Evolutionary conservation across 1,139 yeast species (phyloP), one percentile per base, ranked within the genome.

Genomic region (Pichia sp.): DNA sequence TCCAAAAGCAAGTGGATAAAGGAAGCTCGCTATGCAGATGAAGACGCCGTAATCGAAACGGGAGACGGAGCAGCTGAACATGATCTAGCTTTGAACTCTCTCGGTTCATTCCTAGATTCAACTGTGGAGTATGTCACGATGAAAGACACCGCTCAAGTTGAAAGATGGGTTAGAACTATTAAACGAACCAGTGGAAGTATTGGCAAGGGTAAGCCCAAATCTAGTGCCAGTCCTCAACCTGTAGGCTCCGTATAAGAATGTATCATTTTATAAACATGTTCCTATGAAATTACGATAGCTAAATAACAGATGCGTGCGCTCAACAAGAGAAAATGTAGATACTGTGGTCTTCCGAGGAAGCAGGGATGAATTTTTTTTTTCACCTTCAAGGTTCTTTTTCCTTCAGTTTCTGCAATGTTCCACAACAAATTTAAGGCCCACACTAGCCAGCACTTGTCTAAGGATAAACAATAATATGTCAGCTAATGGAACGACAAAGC

Each of bases 1-100:
- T 45, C 56, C 1, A 53, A 59, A 7, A 52, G 50, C 15, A 58
- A 56, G 36, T 61, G 64, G 64, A 53, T 60, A 32, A 58, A 57
- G 23, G 60, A 58, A 15, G 57, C 61, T 2, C 52, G 52, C 40
- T 57, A 49, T 30, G 54, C 51, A 5, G 36, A 52, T 40, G 44
- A 54, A 42, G 31, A 26, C 8, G 45, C 31, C 30, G 54, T 55
- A 1, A 45, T 15, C 13, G 26, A 16, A 5, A 11, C 41, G 16
- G 19, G 34, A n/a, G 34, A 38, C n/a, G 46, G 38, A 8, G 4
- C 40, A 2, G 49, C 42, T 8, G 45, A 46, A 4, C 45, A 44
- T 8, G 52, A 51, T 15, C 47, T 34, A 13, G 31, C 55, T 30
- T 13, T 56, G 8, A 49, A 46, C 26, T 55, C 58, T 8, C 30